These are phyloP conservation scores for Cichorium intybus DNA, from an alignment of 140 eudicot species.

Conservation along the genomic window DNA sequence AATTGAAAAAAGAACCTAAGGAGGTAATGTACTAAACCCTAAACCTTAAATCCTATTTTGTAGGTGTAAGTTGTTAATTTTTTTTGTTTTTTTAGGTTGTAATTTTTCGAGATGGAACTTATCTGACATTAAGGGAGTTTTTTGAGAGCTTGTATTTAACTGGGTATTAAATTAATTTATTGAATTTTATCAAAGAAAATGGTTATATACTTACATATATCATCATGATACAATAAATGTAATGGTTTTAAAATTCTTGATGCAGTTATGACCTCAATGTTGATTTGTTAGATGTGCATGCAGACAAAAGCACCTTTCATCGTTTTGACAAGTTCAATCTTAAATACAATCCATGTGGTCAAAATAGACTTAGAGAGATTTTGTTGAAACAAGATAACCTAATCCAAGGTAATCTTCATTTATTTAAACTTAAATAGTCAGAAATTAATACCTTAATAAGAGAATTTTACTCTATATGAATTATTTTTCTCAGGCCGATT, in stretches of 20 bases:
- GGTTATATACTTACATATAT: neutral
- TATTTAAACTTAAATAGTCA: neutral
- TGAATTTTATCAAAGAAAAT: neutral
- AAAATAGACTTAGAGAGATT: constrained; percentile 98
- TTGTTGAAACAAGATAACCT: constrained; percentile 97
- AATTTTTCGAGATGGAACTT: constrained; percentile 96
- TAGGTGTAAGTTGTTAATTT: constrained; percentile 2
- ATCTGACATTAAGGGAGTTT: constrained; percentile 84
- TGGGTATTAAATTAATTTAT: constrained; percentile 50
- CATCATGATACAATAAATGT: neutral
- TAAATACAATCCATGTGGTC: constrained; percentile 99
- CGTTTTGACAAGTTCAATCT: constrained; percentile 98
- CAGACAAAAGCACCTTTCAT: constrained; percentile 99
- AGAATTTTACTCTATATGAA: neutral
- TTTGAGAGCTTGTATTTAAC: constrained; percentile 98
- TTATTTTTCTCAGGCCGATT: constrained; percentile 70
- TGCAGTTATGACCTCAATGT: constrained; percentile 93
- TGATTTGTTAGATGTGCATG: constrained; percentile 96
- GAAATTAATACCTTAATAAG: neutral
- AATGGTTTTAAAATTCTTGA: neutral
- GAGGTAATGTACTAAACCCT: constrained; percentile 50
- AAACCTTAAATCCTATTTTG: too few relatives aligned
- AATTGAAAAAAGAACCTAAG: constrained; percentile 94
- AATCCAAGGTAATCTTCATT: constrained; percentile 67
- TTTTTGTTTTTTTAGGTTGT: constrained; percentile 60